Conservation (phyloP, 1,139 yeast genomes). For the Candida neerlandica region DNA sequence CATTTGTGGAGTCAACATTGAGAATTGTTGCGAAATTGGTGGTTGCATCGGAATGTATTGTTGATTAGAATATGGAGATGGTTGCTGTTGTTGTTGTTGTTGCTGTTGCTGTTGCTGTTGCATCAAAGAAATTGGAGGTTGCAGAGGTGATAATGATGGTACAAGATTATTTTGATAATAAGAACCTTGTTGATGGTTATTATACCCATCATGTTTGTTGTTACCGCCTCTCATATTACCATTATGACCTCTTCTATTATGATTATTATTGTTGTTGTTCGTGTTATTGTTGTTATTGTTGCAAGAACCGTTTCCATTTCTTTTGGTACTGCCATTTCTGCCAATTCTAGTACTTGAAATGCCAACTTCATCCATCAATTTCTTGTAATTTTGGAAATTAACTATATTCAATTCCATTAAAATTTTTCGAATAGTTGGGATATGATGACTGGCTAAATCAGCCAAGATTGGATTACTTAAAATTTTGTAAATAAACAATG, state of each 20-base stretch:
- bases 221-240: constrained; percentile 2
- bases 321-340: constrained; percentile 24
- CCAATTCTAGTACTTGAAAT: constrained; percentile 45
- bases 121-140: background rate
- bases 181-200: constrained; percentile 7
- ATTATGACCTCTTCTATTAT: constrained; percentile 4
- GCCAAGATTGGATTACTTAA: constrained; percentile 62
- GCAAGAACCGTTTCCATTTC: constrained; percentile 8
- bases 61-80: constrained; percentile 1
- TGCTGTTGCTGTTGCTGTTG: constrained; percentile 12
- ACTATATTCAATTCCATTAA: constrained; percentile 58
- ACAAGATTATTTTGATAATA: constrained; percentile 1
- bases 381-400: constrained; percentile 74
- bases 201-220: constrained; percentile 9
- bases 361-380: constrained; percentile 93
- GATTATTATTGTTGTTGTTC: background rate
- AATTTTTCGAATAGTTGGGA: constrained; percentile 56
- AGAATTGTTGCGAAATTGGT: constrained; percentile 9
- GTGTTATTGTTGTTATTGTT: background rate
- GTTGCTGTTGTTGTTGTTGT: constrained; percentile 6
- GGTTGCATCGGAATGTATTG: constrained; percentile 8
- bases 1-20: constrained; percentile 13
- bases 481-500: constrained; percentile 80
- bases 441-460: constrained; percentile 17
- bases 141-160: constrained; percentile 4